Evolutionary conservation across 2,329 filamentous ascomycete genomes (phyloP).

Genomic region (Fusarium papillatum): DNA sequence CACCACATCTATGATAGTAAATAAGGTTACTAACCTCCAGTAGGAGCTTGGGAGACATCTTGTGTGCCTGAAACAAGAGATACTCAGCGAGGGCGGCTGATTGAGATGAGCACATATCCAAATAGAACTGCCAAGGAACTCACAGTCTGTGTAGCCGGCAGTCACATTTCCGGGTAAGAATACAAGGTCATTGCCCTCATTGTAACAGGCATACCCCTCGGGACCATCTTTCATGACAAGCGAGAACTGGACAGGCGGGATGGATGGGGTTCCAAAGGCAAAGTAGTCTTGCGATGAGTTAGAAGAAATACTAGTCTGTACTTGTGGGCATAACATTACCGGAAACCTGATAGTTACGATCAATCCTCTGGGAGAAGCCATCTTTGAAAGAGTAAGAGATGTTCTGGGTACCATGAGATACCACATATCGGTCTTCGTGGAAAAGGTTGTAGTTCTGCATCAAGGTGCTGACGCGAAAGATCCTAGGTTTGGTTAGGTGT

Average conservation of each 20-base stretch:
- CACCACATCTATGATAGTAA: neutral
- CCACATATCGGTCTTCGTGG: constrained; percentile 9
- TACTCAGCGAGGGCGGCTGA: neutral
- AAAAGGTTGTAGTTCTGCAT: constrained; percentile 25
- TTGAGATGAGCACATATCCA: neutral
- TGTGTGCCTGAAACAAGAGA: neutral
- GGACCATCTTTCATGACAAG: neutral
- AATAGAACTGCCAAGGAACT: neutral
- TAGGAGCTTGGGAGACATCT: neutral
- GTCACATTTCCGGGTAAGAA: neutral
- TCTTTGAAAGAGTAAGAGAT: constrained; percentile 13
- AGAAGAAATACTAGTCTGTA: neutral
- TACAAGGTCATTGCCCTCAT: neutral
- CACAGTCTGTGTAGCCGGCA: neutral
- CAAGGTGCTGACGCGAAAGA: constrained; percentile 14
- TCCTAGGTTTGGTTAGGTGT: neutral
- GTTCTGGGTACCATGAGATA: constrained; percentile 13
- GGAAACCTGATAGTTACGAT: neutral
- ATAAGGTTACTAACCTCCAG: neutral
- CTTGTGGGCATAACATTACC: neutral
- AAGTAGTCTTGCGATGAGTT: neutral
- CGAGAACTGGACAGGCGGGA: neutral
- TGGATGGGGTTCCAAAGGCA: neutral
- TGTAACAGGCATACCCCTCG: neutral
- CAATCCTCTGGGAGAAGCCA: neutral